Conservation (phyloP, 192 early-diverging fungal species). For the Coemansia pectinata region DNA sequence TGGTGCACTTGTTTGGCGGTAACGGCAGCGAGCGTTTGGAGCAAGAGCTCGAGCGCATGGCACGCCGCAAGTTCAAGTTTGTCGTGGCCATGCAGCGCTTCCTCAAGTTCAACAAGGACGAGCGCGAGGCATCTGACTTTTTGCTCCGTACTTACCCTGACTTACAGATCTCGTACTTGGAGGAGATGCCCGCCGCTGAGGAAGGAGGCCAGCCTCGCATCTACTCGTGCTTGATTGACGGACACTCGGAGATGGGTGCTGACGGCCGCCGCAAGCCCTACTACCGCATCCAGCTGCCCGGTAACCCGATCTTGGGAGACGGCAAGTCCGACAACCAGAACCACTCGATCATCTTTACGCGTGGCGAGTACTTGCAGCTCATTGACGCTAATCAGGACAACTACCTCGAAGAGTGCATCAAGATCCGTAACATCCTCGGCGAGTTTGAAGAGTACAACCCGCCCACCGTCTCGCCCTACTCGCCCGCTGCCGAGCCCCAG, state of each 20-base stretch:
- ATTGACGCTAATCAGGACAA: constrained; percentile 93
- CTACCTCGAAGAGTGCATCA: constrained; percentile 88
- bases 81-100: constrained; percentile 85
- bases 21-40: constrained; percentile 68
- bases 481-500: constrained; percentile 59
- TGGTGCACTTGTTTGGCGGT: constrained; percentile 64
- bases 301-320: constrained; percentile 87
- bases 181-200: constrained; percentile 63
- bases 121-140: constrained; percentile 74
- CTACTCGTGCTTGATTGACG: constrained; percentile 73
- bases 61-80: constrained; percentile 80
- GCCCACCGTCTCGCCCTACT: constrained; percentile 68
- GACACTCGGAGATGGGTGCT: constrained; percentile 64
- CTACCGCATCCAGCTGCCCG: constrained; percentile 76
- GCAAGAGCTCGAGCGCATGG: constrained; percentile 66
- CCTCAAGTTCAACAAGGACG: constrained; percentile 74
- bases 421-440: constrained; percentile 81
- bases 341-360: constrained; percentile 79
- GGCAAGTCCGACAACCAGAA: constrained; percentile 93
- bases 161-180: constrained; percentile 78
- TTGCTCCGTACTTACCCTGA: constrained; percentile 75
- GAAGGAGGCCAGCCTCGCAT: constrained; percentile 64
- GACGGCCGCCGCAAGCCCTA: constrained; percentile 78
- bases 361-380: constrained; percentile 85
- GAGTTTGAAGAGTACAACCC: constrained; percentile 82